Evolutionary conservation across 805 yeast genomes (phyloP), one percentile per base, ranked within the genome.

Genomic region (Jamesozyma rosinii): DNA sequence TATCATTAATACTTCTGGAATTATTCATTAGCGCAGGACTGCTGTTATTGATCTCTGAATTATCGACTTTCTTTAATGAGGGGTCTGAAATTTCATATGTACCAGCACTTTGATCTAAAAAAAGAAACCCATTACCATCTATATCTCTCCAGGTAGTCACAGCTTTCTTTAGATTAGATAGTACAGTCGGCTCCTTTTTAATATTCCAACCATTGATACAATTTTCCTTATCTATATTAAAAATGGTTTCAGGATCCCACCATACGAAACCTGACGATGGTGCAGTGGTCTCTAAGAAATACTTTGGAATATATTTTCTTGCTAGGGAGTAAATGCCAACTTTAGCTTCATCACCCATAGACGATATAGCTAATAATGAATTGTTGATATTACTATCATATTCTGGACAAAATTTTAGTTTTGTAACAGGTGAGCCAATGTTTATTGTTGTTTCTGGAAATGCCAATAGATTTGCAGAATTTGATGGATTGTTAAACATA

Each of bases 341-440:
- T 26, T 76, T 73, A 1, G 83, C 75, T 35, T 67, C 94, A 53
- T 83, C 88, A 39, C 80, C 81, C 50, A 83, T 64, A 44, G 79
- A 82, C 57, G 82, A 81, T 32, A 81, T 72, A 0, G 94, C 95
- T 47, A 87, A 70, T 50, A 81, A 82, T 14, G 87, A 77, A 45
- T 74, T 74, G 48, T 67, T 62, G 14, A 82, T 65, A 34, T 54
- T 58, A 24, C 66, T 48, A 6, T 51, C 57, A 37, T 45, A 50
- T 3, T 49, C 30, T 0, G 67, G 67, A 29, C 59, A 50, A 44
- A 61, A 60, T 47, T 63, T 63, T 27, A 63, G 43, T 36, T 79
- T 83, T 51, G 82, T 77, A 1, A 90, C 82, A 0, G 95, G 84
- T 14, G 82, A 82, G 8, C 92, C 79, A 0, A 94, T 77, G 49